Percentiles rank a stretch among this genome's conserved stretches.
phyloP scores from a whole-genome alignment of 2,329 filamentous ascomycete genomes.

The Colletotrichum trifolii region DNA sequence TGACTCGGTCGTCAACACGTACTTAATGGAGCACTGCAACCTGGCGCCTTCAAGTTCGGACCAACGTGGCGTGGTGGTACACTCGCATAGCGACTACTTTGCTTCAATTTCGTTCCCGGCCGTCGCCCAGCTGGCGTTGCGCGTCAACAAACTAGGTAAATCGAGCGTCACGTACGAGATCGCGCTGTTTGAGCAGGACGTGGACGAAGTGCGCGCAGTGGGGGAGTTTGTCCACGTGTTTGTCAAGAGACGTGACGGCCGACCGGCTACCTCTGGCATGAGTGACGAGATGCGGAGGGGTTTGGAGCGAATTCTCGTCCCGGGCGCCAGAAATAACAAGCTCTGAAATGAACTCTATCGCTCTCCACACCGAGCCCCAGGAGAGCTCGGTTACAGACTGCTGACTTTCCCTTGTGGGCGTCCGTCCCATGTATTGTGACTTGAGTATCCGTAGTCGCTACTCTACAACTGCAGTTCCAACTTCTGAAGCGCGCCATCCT shows the following conservation, averaged over 20 bases:
- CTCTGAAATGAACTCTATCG: conserved; percentile 33
- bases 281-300: conserved; percentile 66
- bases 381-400: not conserved
- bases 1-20: conserved; percentile 90
- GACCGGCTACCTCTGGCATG: conserved; percentile 76
- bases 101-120: conserved; percentile 84
- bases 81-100: conserved; percentile 88
- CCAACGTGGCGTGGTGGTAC: conserved; percentile 86
- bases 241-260: conserved; percentile 78
- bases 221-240: conserved; percentile 91
- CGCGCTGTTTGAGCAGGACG: conserved; percentile 82
- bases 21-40: conserved; percentile 82
- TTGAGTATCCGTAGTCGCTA: not conserved
- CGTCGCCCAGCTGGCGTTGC: conserved; percentile 81
- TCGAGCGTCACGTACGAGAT: conserved; percentile 93
- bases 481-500: conserved; percentile 51
- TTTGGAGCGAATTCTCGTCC: conserved; percentile 61
- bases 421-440: conserved; percentile 6
- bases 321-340: conserved; percentile 28
- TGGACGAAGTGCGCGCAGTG: conserved; percentile 81
- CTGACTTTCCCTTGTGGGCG: too few relatives aligned
- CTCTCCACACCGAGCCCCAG: conserved; percentile 20
- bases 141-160: conserved; percentile 85
- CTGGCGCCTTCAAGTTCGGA: conserved; percentile 76
- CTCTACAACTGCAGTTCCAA: conserved; percentile 50